Evolutionary conservation across 2,329 filamentous ascomycete genomes (phyloP).

Genomic region (Colletotrichum theobromicola): DNA sequence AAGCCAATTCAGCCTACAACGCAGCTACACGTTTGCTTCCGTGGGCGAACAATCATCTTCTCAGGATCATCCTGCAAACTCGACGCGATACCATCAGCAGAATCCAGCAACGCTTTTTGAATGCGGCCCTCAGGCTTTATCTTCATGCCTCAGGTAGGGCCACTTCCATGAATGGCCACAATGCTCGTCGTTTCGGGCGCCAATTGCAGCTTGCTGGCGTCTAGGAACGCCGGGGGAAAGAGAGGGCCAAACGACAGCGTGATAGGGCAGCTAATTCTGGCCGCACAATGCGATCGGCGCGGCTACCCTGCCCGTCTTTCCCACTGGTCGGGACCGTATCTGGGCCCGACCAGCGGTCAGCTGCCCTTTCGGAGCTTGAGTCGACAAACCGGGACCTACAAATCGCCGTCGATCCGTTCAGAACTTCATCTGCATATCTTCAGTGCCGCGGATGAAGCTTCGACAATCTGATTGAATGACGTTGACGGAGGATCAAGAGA

Average conservation of each 20-base stretch:
- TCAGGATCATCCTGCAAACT: constrained; percentile 60
- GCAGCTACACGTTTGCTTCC: no score
- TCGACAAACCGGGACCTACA: neutral
- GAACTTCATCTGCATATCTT: neutral
- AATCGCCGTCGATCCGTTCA: neutral
- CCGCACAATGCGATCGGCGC: constrained; percentile 21
- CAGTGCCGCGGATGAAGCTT: neutral
- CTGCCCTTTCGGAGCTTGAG: neutral
- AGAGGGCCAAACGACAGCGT: constrained; percentile 58
- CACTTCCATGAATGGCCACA: constrained; percentile 42
- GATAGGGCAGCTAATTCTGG: constrained; percentile 58
- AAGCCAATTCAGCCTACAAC: neutral
- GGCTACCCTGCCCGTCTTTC: neutral
- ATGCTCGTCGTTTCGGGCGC: constrained; percentile 47
- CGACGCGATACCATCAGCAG: constrained; percentile 52
- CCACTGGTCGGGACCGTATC: neutral
- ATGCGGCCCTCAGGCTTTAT: constrained; percentile 45
- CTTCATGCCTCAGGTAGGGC: constrained; percentile 29
- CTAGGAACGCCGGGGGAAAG: constrained; percentile 54
- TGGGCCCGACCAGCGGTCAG: neutral
- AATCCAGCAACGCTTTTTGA: constrained; percentile 53
- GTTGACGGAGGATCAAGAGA: neutral
- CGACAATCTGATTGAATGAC: neutral
- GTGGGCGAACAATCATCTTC: constrained; percentile 34
- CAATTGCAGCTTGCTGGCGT: constrained; percentile 55